Base-by-base conservation (phyloP, 2,329 filamentous ascomycete genomes). In the Penicillium sp. region DNA sequence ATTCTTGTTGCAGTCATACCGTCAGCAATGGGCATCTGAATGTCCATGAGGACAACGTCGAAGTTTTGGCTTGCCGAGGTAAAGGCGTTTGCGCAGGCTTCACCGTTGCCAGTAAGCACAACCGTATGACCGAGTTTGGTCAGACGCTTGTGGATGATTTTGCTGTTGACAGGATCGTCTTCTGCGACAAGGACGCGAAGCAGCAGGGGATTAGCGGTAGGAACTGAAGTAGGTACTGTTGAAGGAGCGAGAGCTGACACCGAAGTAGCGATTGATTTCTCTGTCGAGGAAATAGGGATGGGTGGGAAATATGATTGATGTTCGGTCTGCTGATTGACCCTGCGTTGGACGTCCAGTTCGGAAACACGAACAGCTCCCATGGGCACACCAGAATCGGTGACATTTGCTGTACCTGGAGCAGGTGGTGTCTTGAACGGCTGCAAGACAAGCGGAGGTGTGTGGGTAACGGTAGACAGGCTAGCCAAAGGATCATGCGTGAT, bases 21-120 rank as follows among this genome's bases (percentile, higher is more conserved):
- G 71, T 96, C 92, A 8, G 95, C 90, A 37, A 97, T 96, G n/a
- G 93, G 93, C 93, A 97, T 97, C 91, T 96, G 92, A 85, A 97
- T 93, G 73, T 97, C 93, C 93, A 97, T 97, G 68, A 97, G 82
- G 53, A 97, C 83, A 4, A 93, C 88, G 73, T 97, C 93, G 72
- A 91, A 95, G 22, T 79, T 76, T 33, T 77, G 76, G 1, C 88
- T 82, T 45, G 84, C 84, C 47, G 91, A 89, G 53, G 83, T 84
- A 74, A 91, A 94, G 9, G 87, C 83, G 58, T 83, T 83, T 3
- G 91, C 90, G 71, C 93, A 97, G 69, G 95, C 92, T 73, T 96
- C 90, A 3, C 93, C 93, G 65, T 97, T 96, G 40, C 91, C 84
- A 0, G 92, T 92, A 62, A 93, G 83, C 33, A 85, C 79, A 0